Evolutionary conservation across 1,284 basidiomycete genomes (phyloP), one percentile per base, ranked within the genome.

Genomic region (Termitomyces sp.): DNA sequence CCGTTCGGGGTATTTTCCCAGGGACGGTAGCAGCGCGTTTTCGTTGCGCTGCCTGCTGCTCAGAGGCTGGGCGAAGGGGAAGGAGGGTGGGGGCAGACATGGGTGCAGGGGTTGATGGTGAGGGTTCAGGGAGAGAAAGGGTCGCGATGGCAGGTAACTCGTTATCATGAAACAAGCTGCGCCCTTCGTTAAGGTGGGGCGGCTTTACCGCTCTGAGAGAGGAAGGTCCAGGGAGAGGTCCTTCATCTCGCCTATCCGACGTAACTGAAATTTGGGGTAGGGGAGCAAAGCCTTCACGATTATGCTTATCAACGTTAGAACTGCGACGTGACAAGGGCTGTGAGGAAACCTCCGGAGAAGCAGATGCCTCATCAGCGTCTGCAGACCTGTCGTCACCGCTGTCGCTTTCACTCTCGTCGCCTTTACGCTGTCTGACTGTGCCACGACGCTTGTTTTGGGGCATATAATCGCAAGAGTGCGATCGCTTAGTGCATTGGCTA

Each of bases 381-480:
- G 68, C 76, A 53, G 80, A 79, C 64, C 74, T 70, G 50, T 84
- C 84, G 53, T 82, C 84, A 36, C 73, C 81, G 62, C 79, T 82
- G 17, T 80, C 82, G 65, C 83, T 85, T 38, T 83, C 86, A 61
- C 83, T 86, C 51, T 84, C 84, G 50, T 82, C 82, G 54, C 75
- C 81, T 63, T 81, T 80, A 57, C 77, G 75, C 57, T 79, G 78
- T 50, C 76, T 73, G 45, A 74, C 61, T 38, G 75, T 76, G 46
- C 82, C 82, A 54, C 88, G 82, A 41, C 86, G 82, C 67, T 86
- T 88, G 64, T 80, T 82, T 63, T 82, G 83, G n/a, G 83, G 79
- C 76, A 82, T 83, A 61, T 91, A 91, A 65, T 90, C 88, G 67
- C 89, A 91, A 9, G 79, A 70, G 61, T 89, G 82, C 39, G 78